phyloP scores from a whole-genome alignment of 176 grass and related monocot genomes.

The Ananas comosus region DNA sequence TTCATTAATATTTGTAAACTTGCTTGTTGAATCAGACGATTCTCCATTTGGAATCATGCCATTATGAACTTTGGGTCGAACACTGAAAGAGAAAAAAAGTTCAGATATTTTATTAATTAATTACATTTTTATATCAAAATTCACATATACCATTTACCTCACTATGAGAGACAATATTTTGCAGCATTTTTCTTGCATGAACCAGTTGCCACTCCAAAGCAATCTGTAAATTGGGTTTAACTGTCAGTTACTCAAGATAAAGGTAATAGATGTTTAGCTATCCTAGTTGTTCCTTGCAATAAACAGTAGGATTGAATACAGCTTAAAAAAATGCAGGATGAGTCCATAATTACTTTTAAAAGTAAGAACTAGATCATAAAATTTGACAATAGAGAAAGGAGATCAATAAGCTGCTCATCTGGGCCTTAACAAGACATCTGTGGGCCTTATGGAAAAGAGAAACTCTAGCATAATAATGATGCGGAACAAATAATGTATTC shows the following conservation, averaged over 20 bases:
- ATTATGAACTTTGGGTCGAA: constrained; percentile 53
- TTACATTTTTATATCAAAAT: background rate
- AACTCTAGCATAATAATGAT: background rate
- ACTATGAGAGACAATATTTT: constrained; percentile 76
- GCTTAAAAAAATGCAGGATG: background rate
- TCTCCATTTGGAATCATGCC: constrained; percentile 55
- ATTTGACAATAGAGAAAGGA: background rate
- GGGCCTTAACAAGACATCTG: background rate
- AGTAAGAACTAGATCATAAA: background rate
- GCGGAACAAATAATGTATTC: background rate
- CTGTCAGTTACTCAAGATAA: constrained; percentile 22
- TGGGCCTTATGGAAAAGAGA: background rate
- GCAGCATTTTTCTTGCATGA: constrained; percentile 87
- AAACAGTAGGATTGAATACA: background rate
- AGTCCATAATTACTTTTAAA: background rate
- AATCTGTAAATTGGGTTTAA: constrained; percentile 46
- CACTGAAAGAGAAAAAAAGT: constrained; percentile 40
- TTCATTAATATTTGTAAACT: constrained; percentile 53
- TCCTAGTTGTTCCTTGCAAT: background rate
- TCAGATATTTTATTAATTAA: background rate
- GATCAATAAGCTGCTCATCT: background rate
- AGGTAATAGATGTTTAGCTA: background rate
- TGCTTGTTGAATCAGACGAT: constrained; percentile 84
- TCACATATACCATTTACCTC: constrained; percentile 31
- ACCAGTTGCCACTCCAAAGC: constrained; percentile 90